Evolutionary conservation across 768 basidiomycete genomes (phyloP).

Genomic region (Pleurotus tuber-regium): DNA sequence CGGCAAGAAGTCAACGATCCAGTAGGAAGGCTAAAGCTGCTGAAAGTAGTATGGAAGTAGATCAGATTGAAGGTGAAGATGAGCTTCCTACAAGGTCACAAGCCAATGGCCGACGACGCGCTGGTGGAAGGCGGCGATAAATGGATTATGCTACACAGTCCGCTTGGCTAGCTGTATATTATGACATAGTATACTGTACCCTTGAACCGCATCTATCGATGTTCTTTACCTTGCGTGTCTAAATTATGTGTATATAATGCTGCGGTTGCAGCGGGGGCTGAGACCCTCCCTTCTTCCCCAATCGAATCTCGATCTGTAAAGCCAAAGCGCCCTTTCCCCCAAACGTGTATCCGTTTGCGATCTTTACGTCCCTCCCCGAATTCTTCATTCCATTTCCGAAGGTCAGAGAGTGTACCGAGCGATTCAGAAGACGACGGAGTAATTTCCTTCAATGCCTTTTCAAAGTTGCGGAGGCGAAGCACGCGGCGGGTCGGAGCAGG

Average conservation of each 20-base stretch:
- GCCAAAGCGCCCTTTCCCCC: slow-evolving; percentile 89
- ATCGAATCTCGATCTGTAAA: slow-evolving; percentile 54
- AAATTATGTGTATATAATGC: slow-evolving; percentile 14
- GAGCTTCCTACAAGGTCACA: slow-evolving; percentile 17
- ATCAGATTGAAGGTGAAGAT: slow-evolving; percentile 19
- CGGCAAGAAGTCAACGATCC: slow-evolving; percentile 29
- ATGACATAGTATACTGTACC: slow-evolving; percentile 3
- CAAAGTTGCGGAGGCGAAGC: slow-evolving; percentile 66
- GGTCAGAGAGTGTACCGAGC: slow-evolving; percentile 67
- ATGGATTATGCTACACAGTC: slow-evolving; percentile 8
- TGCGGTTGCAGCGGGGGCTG: background rate
- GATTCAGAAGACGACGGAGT: slow-evolving; percentile 86
- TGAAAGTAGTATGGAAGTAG: slow-evolving; percentile 24
- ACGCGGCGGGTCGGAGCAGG: slow-evolving; percentile 28
- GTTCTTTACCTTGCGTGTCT: slow-evolving; percentile 13
- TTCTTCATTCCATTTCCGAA: slow-evolving; percentile 90
- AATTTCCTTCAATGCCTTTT: slow-evolving; percentile 84
- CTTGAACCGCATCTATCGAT: slow-evolving; percentile 3
- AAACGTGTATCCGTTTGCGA: slow-evolving; percentile 62
- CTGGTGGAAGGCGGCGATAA: slow-evolving; percentile 10
- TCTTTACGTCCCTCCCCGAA: slow-evolving; percentile 84
- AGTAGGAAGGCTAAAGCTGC: slow-evolving; percentile 27
- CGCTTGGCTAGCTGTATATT: slow-evolving; percentile 3
- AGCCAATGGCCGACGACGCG: background rate
- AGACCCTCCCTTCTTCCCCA: slow-evolving; percentile 46